Conservation (phyloP, 495 filamentous ascomycete species). For the Extremus antarcticus region DNA sequence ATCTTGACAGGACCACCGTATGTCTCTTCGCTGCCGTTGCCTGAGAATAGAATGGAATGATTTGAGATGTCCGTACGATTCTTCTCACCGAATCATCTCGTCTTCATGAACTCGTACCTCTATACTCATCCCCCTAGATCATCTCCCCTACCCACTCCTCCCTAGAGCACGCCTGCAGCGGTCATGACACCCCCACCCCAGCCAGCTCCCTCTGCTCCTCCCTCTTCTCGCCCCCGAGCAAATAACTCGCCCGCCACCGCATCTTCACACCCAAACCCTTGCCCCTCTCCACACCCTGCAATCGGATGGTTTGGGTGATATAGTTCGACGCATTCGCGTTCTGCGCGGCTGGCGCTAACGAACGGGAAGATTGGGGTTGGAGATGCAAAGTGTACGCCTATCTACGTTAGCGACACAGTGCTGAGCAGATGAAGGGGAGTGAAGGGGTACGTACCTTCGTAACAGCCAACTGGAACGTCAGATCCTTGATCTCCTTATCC, state of each 20-base stretch:
- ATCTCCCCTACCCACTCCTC: no score
- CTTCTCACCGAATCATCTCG: no score
- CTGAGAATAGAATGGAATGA: no score
- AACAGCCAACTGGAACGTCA: slow-evolving; percentile 86
- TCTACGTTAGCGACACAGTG: not conserved
- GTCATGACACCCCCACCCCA: slow-evolving; percentile 62
- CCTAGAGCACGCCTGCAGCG: no score
- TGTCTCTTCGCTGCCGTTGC: no score
- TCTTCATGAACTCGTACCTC: no score
- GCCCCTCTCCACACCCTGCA: slow-evolving; percentile 58
- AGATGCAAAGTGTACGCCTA: slow-evolving; percentile 73
- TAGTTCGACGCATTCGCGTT: no score
- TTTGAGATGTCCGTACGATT: no score
- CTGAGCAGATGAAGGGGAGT: not conserved
- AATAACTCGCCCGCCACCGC: slow-evolving; percentile 78
- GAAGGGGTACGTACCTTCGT: slow-evolving; percentile 72
- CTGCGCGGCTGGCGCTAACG: slow-evolving; percentile 59
- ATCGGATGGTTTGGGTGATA: slow-evolving; percentile 70
- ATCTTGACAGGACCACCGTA: no score
- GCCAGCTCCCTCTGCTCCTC: slow-evolving; percentile 84
- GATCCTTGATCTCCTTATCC: slow-evolving; percentile 55
- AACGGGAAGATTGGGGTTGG: slow-evolving; percentile 69
- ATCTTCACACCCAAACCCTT: slow-evolving; percentile 73
- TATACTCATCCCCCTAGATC: no score
- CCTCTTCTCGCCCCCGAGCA: slow-evolving; percentile 48